phyloP scores from a whole-genome alignment of 1,284 basidiomycete species.

The Crucibulum cyathiforme region DNA sequence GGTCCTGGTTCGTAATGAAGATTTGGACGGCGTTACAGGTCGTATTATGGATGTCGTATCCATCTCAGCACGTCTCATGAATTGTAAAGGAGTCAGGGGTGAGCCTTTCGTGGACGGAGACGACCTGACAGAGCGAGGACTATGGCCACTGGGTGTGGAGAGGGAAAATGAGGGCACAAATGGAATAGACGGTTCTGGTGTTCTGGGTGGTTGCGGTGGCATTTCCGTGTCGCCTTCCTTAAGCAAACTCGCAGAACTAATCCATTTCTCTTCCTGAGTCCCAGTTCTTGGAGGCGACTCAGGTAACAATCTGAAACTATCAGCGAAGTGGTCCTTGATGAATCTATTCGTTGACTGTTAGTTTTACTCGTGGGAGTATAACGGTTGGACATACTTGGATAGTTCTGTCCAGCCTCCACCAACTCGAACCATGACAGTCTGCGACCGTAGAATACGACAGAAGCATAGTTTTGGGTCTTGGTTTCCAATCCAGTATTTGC shows the following conservation, averaged over 20 bases:
- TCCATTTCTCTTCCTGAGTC: constrained; percentile 76
- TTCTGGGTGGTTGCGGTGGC: constrained; percentile 58
- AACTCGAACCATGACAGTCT: constrained; percentile 94
- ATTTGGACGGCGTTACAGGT: constrained; percentile 47
- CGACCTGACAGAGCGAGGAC: constrained; percentile 54
- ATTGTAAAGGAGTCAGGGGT: constrained; percentile 55
- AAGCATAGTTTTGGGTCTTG: constrained; percentile 88
- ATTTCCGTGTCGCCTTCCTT: constrained; percentile 52
- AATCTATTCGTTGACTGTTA: constrained; percentile 59
- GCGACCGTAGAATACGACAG: constrained; percentile 89
- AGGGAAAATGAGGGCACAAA: constrained; percentile 53
- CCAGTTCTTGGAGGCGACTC: constrained; percentile 63
- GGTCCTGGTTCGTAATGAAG: constrained; percentile 33
- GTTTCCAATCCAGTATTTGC: constrained; percentile 95
- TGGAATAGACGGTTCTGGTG: constrained; percentile 68
- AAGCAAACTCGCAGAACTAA: constrained; percentile 74
- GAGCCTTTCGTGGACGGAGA: constrained; percentile 52
- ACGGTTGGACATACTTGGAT: constrained; percentile 67
- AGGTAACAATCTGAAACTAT: constrained; percentile 70
- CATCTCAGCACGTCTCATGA: constrained; percentile 53
- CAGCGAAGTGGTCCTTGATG: constrained; percentile 84
- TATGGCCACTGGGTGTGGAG: constrained; percentile 50
- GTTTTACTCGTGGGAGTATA: neutral
- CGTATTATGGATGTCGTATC: constrained; percentile 41
- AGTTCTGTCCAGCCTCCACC: constrained; percentile 95